Evolutionary conservation across 2,329 filamentous ascomycete species (phyloP).

Genomic region (Cryphonectria parasitica): DNA sequence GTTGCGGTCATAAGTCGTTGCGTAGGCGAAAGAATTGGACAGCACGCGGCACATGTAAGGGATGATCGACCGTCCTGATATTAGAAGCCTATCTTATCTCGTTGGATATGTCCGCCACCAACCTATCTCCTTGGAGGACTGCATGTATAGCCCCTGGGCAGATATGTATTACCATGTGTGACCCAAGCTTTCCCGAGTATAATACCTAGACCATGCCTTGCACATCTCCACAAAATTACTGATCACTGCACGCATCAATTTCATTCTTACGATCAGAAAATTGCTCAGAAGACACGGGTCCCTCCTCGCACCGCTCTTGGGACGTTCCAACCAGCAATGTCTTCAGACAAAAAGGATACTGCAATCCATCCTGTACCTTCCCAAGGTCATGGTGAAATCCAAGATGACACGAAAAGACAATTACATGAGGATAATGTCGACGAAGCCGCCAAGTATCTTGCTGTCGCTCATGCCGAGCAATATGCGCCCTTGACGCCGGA

Average conservation of each 20-base stretch:
- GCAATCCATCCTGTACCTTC: neutral
- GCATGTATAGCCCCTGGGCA: neutral
- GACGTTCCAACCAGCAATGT: neutral
- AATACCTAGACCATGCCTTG: slow-evolving; percentile 5
- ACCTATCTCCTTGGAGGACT: neutral
- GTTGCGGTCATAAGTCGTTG: neutral
- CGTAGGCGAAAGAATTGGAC: neutral
- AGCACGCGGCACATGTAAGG: neutral
- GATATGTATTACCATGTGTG: neutral
- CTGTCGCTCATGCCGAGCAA: slow-evolving; percentile 8
- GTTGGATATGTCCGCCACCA: neutral
- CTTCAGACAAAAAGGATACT: slow-evolving; percentile 1
- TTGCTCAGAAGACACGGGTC: slow-evolving; percentile 4
- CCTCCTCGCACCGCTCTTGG: neutral
- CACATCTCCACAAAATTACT: neutral
- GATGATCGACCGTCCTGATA: neutral
- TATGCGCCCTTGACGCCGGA: slow-evolving; percentile 36
- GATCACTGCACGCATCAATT: neutral
- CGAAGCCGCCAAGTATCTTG: slow-evolving; percentile 26
- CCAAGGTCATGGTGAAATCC: slow-evolving; percentile 9
- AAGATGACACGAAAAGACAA: neutral
- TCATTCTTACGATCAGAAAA: neutral
- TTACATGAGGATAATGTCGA: slow-evolving; percentile 2
- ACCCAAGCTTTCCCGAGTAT: neutral
- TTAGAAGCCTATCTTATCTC: neutral